Evolutionary conservation across 257 asterid genomes (phyloP), one percentile per base, ranked within the genome.

Genomic region (Rauvolfia tetraphylla): DNA sequence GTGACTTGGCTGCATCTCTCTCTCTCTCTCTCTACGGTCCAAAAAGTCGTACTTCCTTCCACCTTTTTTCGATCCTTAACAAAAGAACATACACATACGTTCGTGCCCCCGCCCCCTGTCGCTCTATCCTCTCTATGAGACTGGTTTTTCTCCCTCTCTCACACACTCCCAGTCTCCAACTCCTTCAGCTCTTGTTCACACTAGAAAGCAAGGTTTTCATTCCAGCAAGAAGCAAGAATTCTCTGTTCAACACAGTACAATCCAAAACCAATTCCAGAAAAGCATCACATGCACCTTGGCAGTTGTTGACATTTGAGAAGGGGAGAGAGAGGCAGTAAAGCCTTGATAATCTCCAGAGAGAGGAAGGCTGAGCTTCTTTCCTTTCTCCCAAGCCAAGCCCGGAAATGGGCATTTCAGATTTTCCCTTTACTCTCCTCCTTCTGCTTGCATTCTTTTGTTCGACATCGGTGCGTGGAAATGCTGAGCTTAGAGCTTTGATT

Each of bases 401-500:
- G 56, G 83, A 71, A 81, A 87, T 86, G 91, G 81, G 65, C n/a
- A 56, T 71, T 48, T 78, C 76, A 44, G 41, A 74, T 27, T 82
- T 80, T 33, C 57, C 79, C 62, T 72, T 75, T 41, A 8, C 68
- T 46, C 5, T 76, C 66, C 39, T 88, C 27, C 39, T 83, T 76
- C 56, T 71, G 34, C 54, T 88, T 36, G 78, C 84, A 76, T 75
- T 83, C 73, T 81, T 81, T 74, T 71, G 65, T 59, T 80, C 76
- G 31, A 77, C 29, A 18, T 76, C 82, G 23, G 74, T 59, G n/a
- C 25, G 15, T n/a, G 96, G 87, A 53, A 92, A 89, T 44, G 81
- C 93, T 3, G 99, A 95, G 84, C 38, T 95, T 76, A 84, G 89
- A 79, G 98, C 97, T 39, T 72, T 95, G 59, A 91, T 93, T 95